Evolutionary conservation across 2,329 filamentous ascomycete species (phyloP).

Genomic region (Stagonosporopsis rhizophila): DNA sequence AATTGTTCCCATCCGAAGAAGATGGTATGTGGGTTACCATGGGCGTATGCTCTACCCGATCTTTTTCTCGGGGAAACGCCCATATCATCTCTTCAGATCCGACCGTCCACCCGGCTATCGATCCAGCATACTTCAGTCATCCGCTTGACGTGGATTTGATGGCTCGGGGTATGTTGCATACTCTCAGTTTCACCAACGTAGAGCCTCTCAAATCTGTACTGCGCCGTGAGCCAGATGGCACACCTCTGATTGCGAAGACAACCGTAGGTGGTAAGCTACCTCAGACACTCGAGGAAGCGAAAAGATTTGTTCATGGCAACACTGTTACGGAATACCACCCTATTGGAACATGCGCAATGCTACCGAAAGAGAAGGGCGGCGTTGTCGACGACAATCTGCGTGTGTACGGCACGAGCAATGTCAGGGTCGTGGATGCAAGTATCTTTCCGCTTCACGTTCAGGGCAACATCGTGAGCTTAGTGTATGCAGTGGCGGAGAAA

Average conservation of each 20-base stretch:
- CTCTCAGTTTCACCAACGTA: constrained; percentile 39
- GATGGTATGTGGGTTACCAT: constrained; percentile 34
- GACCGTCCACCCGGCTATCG: constrained; percentile 47
- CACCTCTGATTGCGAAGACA: constrained; percentile 2
- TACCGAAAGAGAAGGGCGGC: constrained; percentile 41
- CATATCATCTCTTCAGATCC: constrained; percentile 52
- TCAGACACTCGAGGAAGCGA: constrained; percentile 35
- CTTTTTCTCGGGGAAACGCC: constrained; percentile 52
- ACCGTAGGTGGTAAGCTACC: constrained; percentile 9
- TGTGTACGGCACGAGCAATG: constrained; percentile 42
- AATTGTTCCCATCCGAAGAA: constrained; percentile 23
- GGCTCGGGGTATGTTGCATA: constrained; percentile 44
- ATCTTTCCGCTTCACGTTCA: constrained; percentile 38
- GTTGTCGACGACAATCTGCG: constrained; percentile 34
- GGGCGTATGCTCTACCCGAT: constrained; percentile 30
- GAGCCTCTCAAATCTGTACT: constrained; percentile 41
- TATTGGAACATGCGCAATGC: constrained; percentile 42
- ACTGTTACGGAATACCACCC: constrained; percentile 43
- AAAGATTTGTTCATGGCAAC: constrained; percentile 21
- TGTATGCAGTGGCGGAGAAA: constrained; percentile 46
- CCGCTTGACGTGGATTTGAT: constrained; percentile 55
- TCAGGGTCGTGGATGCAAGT: constrained; percentile 40
- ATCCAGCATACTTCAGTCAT: constrained; percentile 54
- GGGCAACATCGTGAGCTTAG: constrained; percentile 37
- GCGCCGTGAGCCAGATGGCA: constrained; percentile 30